Conservation (phyloP, 208 protist genomes). For the Leptomonas pyrrhocoris region DNA sequence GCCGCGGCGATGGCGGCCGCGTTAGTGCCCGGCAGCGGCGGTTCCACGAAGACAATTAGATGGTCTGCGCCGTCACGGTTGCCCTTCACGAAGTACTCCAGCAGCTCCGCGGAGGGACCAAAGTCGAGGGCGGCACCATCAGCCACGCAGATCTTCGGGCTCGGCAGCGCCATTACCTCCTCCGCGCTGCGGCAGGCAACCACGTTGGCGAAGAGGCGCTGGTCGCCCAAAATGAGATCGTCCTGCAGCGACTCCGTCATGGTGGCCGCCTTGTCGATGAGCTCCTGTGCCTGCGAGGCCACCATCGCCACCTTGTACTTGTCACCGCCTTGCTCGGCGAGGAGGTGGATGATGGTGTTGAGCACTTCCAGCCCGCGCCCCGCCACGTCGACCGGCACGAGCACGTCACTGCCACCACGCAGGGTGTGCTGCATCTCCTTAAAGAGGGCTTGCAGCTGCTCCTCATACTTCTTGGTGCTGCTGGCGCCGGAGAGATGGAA, state of each 20-base stretch:
- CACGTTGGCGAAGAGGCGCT: conserved; percentile 75
- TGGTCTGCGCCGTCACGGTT: conserved; percentile 52
- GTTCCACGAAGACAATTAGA: conserved; percentile 67
- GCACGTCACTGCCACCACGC: conserved; percentile 82
- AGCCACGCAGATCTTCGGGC: conserved; percentile 80
- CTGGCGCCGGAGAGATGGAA: conserved; percentile 24
- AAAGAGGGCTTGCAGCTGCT: conserved; percentile 76
- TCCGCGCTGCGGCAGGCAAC: conserved; percentile 74
- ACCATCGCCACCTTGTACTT: conserved; percentile 85
- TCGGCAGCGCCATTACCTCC: conserved; percentile 56
- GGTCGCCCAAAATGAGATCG: conserved; percentile 76
- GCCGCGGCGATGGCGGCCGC: conserved; percentile 43
- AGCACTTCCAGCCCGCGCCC: conserved; percentile 83
- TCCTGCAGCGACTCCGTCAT: conserved; percentile 85
- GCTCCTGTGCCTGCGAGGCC: conserved; percentile 71
- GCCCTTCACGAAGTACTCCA: conserved; percentile 47
- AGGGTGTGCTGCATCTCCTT: conserved; percentile 81
- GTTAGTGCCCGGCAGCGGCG: conserved; percentile 58
- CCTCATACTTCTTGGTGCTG: conserved; percentile 52
- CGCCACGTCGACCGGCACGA: conserved; percentile 80
- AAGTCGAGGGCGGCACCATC: conserved; percentile 82
- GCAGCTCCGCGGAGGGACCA: conserved; percentile 72
- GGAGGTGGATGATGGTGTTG: conserved; percentile 64
- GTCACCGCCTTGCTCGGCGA: conserved; percentile 76
- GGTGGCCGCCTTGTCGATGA: conserved; percentile 79